Conservation (phyloP, 176 grass and related monocot genomes). For the Saccharum spontaneum region DNA sequence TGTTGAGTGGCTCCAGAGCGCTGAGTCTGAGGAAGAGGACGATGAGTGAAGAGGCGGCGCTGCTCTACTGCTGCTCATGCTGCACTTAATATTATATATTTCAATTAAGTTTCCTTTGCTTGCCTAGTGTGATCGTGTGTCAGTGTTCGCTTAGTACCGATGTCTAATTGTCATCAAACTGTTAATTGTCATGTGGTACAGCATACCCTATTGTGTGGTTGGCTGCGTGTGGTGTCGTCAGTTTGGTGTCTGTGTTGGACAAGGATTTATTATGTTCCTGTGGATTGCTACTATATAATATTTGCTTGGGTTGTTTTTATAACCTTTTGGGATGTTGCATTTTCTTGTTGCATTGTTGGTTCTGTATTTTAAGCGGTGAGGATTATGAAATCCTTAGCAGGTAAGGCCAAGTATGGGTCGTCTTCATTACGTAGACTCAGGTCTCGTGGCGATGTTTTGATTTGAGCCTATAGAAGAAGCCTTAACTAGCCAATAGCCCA, state of each 20-base stretch:
- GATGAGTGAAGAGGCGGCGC: slow-evolving; percentile 18
- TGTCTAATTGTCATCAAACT: neutral
- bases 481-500: no score
- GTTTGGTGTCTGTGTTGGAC: neutral
- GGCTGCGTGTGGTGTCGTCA: neutral
- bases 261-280: neutral
- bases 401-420: no score
- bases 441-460: no score
- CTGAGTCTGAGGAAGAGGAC: slow-evolving; percentile 63
- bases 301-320: neutral
- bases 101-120: neutral
- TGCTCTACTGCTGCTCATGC: no score
- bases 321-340: neutral
- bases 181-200: neutral
- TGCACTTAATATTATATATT: neutral
- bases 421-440: no score
- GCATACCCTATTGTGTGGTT: neutral
- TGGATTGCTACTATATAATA: neutral
- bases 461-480: no score
- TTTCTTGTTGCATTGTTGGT: no score
- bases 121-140: neutral
- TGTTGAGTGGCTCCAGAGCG: slow-evolving; percentile 75
- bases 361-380: no score
- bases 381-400: no score
- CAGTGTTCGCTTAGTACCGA: neutral